These are phyloP conservation scores for Fusarium acutatum DNA, from an alignment of 2,329 filamentous ascomycete species.

Conservation along the genomic window DNA sequence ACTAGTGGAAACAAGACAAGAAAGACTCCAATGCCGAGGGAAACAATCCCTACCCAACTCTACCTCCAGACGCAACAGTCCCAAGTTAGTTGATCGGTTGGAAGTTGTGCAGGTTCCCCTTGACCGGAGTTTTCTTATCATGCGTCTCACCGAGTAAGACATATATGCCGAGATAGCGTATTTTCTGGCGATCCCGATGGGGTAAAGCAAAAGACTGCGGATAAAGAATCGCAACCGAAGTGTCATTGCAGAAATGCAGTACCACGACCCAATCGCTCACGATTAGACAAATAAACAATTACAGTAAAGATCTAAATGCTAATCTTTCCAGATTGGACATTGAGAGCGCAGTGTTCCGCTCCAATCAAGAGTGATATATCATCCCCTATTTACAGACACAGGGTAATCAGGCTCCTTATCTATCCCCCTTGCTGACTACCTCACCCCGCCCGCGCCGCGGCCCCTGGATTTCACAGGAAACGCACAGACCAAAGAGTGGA, in stretches of 20 bases:
- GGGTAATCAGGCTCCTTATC: not conserved
- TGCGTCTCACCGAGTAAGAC: not conserved
- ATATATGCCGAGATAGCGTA: not conserved
- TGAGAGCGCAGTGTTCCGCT: not conserved
- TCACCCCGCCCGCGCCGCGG: not conserved
- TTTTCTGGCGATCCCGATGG: not conserved
- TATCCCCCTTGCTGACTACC: not conserved
- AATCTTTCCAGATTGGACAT: not conserved
- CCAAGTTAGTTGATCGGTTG: not conserved
- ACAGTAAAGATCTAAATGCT: fast-evolving
- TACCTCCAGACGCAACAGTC: not conserved
- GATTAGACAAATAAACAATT: not conserved
- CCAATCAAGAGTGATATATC: not conserved
- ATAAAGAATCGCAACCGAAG: fast-evolving
- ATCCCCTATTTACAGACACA: not conserved
- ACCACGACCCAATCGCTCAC: not conserved
- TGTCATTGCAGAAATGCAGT: not conserved
- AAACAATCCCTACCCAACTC: not conserved
- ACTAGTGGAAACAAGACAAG: not conserved
- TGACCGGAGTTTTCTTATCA: not conserved
- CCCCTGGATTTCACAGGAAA: not conserved
- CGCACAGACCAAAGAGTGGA: not conserved
- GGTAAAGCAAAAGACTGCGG: fast-evolving
- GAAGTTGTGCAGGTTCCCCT: not conserved
- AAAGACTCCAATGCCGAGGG: fast-evolving